Conservation (phyloP, 208 protist species). For the Trypanosoma congolense region DNA sequence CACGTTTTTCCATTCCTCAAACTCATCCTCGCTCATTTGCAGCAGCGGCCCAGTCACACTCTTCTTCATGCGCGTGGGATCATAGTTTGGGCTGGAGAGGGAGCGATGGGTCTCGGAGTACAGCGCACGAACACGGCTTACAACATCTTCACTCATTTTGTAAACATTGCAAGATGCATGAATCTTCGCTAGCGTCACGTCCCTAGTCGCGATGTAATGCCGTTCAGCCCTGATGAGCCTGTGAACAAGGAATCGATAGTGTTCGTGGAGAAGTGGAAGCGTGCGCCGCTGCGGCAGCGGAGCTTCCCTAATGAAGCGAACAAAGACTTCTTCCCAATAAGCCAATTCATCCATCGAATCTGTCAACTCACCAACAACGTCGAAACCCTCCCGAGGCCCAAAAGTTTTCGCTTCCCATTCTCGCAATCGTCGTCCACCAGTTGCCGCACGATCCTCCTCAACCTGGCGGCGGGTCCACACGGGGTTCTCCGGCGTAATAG, state of each 20-base stretch:
- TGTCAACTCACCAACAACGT: conserved; percentile 55
- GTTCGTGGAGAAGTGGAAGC: conserved; percentile 73
- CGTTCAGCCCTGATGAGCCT: conserved; percentile 68
- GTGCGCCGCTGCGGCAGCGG: conserved; percentile 67
- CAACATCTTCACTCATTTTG: conserved; percentile 49
- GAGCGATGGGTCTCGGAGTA: conserved; percentile 76
- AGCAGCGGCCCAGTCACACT: conserved; percentile 59
- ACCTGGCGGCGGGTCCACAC: conserved; percentile 54
- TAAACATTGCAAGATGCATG: conserved; percentile 40
- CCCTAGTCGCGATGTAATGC: conserved; percentile 56
- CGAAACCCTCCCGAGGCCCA: conserved; percentile 47
- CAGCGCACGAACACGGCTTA: conserved; percentile 52
- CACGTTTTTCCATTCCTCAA: conserved; percentile 60
- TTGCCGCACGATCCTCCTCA: conserved; percentile 39
- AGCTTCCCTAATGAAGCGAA: conserved; percentile 54
- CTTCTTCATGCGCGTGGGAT: conserved; percentile 78
- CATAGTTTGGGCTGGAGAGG: conserved; percentile 75
- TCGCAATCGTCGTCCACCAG: conserved; percentile 28
- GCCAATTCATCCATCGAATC: conserved; percentile 79
- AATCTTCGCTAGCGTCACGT: conserved; percentile 28
- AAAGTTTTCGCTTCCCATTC: conserved; percentile 57
- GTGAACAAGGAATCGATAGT: conserved; percentile 62
- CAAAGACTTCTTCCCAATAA: conserved; percentile 61
- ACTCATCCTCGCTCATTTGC: conserved; percentile 64
- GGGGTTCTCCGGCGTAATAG: conserved; percentile 69